Conservation (phyloP, 768 basidiomycete species). For the Ramaria rubella region DNA sequence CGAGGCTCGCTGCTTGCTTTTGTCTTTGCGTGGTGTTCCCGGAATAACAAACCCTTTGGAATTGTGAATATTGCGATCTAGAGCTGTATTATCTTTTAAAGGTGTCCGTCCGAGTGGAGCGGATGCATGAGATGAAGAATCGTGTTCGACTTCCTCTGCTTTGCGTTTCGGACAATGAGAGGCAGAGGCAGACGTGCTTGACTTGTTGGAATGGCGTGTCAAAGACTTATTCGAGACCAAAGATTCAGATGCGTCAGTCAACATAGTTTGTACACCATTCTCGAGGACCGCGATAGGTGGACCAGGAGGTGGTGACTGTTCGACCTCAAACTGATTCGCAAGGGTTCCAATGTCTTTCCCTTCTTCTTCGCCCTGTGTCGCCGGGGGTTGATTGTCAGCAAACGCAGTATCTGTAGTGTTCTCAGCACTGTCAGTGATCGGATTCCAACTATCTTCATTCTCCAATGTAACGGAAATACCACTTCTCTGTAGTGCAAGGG, state of each 20-base stretch:
- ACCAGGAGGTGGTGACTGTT: neutral
- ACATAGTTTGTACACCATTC: neutral
- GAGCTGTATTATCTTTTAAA: constrained; percentile 7
- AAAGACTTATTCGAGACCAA: neutral
- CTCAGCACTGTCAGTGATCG: neutral
- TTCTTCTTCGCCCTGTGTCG: neutral
- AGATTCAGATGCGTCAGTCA: neutral
- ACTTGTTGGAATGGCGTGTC: neutral
- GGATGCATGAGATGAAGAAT: neutral
- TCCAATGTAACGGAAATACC: constrained; percentile 2
- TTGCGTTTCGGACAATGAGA: neutral
- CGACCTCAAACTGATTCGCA: neutral
- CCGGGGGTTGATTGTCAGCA: neutral
- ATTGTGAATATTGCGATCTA: constrained; percentile 5
- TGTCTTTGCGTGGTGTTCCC: constrained; percentile 7
- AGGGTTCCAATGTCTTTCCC: neutral
- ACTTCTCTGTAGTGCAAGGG: constrained; percentile 1
- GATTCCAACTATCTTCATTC: neutral
- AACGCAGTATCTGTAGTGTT: neutral
- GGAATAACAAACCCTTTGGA: neutral
- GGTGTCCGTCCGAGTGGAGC: neutral
- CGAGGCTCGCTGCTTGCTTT: neutral
- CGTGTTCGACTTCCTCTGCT: neutral
- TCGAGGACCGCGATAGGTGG: neutral
- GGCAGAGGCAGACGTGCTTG: neutral